These are phyloP conservation scores for Deuterostichococcus epilithicus DNA, from an alignment of 139 green algal genomes.

Conservation along the genomic window DNA sequence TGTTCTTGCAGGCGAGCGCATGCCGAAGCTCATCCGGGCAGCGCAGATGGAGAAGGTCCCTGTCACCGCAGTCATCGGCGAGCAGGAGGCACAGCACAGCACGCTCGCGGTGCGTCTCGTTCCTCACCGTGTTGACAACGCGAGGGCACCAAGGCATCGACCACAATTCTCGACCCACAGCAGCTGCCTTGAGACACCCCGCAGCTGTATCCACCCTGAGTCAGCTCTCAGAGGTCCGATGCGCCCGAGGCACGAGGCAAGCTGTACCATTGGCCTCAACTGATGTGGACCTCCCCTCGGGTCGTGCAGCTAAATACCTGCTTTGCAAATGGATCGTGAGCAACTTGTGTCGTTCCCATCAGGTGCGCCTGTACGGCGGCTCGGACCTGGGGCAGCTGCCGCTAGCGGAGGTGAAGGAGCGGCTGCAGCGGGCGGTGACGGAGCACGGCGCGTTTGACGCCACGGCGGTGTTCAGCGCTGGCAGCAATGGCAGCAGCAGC, in stretches of 20 bases:
- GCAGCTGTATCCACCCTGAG: too few species aligned
- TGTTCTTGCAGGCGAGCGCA: conserved; percentile 27
- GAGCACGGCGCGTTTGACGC: not conserved
- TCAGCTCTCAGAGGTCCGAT: too few species aligned
- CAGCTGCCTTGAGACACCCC: too few species aligned
- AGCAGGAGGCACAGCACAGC: conserved; percentile 58
- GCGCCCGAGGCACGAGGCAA: too few species aligned
- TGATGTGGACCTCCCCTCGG: too few species aligned
- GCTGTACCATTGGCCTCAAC: too few species aligned
- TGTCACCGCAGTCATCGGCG: conserved; percentile 79
- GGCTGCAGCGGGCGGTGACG: conserved; percentile 8
- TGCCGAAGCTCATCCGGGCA: conserved; percentile 69
- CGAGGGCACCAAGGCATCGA: too few species aligned
- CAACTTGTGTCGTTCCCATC: not conserved
- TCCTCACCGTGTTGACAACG: not conserved
- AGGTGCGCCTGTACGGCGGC: conserved; percentile 12
- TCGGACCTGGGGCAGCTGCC: conserved; percentile 57
- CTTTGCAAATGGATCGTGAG: not conserved
- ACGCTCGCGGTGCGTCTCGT: conserved; percentile 69
- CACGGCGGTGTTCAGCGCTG: not conserved
- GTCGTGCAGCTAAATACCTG: too few species aligned
- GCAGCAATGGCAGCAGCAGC: not conserved
- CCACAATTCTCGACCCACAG: too few species aligned
- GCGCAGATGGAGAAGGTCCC: conserved; percentile 81
- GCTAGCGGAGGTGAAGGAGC: conserved; percentile 18